Evolutionary conservation across 1,139 yeast species (phyloP).

Genomic region (Suhomyces kunorum): DNA sequence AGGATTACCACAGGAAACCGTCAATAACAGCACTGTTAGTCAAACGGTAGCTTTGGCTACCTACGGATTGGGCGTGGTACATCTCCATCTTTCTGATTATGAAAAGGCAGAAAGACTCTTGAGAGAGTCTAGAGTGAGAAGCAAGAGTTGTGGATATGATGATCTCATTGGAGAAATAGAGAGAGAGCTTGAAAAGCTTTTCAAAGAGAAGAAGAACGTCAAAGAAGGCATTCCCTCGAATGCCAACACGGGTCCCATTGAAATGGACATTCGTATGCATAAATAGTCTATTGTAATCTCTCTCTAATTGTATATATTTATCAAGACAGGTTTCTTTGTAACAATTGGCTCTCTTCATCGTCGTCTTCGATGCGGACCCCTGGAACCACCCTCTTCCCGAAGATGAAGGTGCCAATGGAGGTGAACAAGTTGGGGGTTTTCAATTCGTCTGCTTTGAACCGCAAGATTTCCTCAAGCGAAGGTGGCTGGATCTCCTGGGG

Average conservation of each 20-base stretch:
- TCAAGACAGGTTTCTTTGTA: constrained; percentile 7
- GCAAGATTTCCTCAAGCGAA: constrained; percentile 31
- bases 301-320: neutral
- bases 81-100: constrained; percentile 57
- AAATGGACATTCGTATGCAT: constrained; percentile 17
- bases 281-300: constrained; percentile 1
- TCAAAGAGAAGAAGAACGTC: constrained; percentile 53
- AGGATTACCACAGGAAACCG: constrained; percentile 40
- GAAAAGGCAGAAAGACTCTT: constrained; percentile 62
- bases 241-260: constrained; percentile 8
- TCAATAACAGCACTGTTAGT: constrained; percentile 25
- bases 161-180: constrained; percentile 69
- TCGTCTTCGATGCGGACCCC: constrained; percentile 4
- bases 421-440: constrained; percentile 6
- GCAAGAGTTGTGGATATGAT: constrained; percentile 64
- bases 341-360: constrained; percentile 16
- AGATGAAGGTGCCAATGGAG: neutral
- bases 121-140: constrained; percentile 70
- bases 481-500: constrained; percentile 47
- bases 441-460: constrained; percentile 26
- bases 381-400: neutral
- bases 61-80: constrained; percentile 82
- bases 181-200: constrained; percentile 56
- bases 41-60: constrained; percentile 80
- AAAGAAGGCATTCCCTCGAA: constrained; percentile 13